Evolutionary conservation across 768 basidiomycete species (phyloP), one percentile per base, ranked within the genome.

Genomic region (Terana coerulea): DNA sequence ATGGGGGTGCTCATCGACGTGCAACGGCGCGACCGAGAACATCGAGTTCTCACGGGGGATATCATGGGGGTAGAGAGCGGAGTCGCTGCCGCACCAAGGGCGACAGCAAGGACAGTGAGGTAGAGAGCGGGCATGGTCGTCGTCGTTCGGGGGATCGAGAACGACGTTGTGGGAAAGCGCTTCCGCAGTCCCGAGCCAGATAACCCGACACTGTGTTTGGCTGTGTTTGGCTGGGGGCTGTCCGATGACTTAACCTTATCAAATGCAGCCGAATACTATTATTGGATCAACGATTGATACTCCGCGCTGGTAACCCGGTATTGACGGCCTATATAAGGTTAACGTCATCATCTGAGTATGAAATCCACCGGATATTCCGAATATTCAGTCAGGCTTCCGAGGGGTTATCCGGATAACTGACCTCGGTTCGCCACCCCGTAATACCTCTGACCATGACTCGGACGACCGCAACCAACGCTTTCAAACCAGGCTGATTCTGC

Each of bases 1-100:
- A 69, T 88, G 83, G 47, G 81, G 78, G 62, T 87, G 84, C 55
- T 80, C 71, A 33, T 71, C 71, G 31, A 73, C 76, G 49, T 77
- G 49, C 45, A 90, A 69, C 26, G 88, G 87, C 8, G 88, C 88
- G 42, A 83, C 66, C 14, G 72, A 58, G 34, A 86, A 63, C 37
- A 78, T 71, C 21, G 76, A 69, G 40, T 74, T 73, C 37, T 57
- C 50, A 26, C 63, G 61, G n/a, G 64, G 62, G 5, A 66, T 49
- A 48, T 67, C 47, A 53, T 73, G 61, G 7, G 65, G 55, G 47
- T 78, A 31, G 78, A 79, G 50, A 78, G 75, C 21, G 76, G 76
- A 1, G 64, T 67, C 19, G 75, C 72, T 22, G 66, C 1, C 65
- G 57, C 59, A 68, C 65, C 52, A 65, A 75, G 53, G 53, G 70